Evolutionary conservation across 225 moss, liverwort and hornwort genomes (phyloP), one percentile per base, ranked within the genome.

Genomic region (Bryum argenteum): DNA sequence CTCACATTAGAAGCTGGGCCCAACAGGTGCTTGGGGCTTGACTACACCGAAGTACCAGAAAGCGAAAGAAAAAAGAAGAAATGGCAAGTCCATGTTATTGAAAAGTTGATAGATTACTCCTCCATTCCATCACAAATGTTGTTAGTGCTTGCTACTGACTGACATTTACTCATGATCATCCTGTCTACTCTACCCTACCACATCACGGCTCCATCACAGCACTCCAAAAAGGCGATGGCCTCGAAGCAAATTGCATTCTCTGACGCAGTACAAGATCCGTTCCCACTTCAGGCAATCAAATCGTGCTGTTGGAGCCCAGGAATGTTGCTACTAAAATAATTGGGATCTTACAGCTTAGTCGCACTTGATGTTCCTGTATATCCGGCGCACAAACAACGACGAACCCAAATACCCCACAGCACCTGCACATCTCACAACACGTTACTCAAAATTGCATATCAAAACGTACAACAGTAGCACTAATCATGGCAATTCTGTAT

Each of bases 281-380:
- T 72, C 58, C 40, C 33, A 33, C 33, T 33, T 33, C 4, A 58
- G 63, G 72, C 51, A 43, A 72, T 54, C 72, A 73, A 71, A 33
- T 33, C 33, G 50, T 53, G 50, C 52, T 42, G 54, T 67, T 63
- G 33, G 38, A 75, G 45, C 45, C 53, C 39, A 58, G 71, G 44
- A 69, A 67, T 53, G 53, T 16, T 58, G 63, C 57, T 69, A 61
- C n/a, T 51, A 48, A 69, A 57, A 59, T 12, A 7, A 58, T 60
- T 50, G 73, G 42, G 11, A 58, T 68, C 67, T 43, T 44, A 33
- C 14, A 65, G 37, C 77, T 85, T 73, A 98, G 83, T 98, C 98
- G 80, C 98, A 98, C 82, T 98, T 98, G 75, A 98, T 98, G 76
- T 98, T 98, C 80, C 98, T 92, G 72, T 98, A 98, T 73, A 98